Evolutionary conservation across 1,284 basidiomycete genomes (phyloP), one percentile per base, ranked within the genome.

Genomic region (Boletus austroedulis): DNA sequence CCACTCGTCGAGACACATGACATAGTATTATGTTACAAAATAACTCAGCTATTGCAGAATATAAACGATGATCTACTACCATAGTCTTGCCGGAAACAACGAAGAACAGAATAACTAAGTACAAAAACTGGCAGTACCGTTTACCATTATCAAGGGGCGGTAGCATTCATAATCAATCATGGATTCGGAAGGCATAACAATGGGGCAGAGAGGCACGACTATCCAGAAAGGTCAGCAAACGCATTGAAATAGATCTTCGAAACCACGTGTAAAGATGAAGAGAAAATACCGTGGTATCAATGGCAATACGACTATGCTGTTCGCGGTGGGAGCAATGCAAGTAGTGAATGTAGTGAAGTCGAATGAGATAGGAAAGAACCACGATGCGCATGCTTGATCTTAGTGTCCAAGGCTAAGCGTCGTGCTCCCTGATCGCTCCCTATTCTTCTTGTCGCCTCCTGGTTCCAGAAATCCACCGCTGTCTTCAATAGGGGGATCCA

Each of bases 381-480:
- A 55, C 56, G 47, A 55, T 51, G 46, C 53, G 60, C 61, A 69
- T 57, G 50, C 55, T 61, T 38, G 45, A 40, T 32, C 29, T 65
- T 56, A 72, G 56, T 62, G 61, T 54, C 61, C 70, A 36, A 63
- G 53, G 54, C 55, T 46, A 38, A 68, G 47, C 34, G 71, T 62
- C 38, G 65, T 70, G 56, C 77, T 77, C 44, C 75, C 76, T 11
- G 75, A 68, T n/a, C 71, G 73, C n/a, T 49, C 55, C 54, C 73
- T 66, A 51, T 56, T 65, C 48, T 58, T 67, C 56, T 52, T 67
- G 52, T 65, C 67, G 23, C 46, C 28, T 21, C 32, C 56, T 29
- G 67, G 59, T 47, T 67, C 68, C 49, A 63, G 58, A 28, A 63
- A 61, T 43, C 50, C 62, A 41, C 32, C 43, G 12, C 50, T 31